Evolutionary conservation across 495 filamentous ascomycete species (phyloP).

Genomic region (Penicillium desertorum): DNA sequence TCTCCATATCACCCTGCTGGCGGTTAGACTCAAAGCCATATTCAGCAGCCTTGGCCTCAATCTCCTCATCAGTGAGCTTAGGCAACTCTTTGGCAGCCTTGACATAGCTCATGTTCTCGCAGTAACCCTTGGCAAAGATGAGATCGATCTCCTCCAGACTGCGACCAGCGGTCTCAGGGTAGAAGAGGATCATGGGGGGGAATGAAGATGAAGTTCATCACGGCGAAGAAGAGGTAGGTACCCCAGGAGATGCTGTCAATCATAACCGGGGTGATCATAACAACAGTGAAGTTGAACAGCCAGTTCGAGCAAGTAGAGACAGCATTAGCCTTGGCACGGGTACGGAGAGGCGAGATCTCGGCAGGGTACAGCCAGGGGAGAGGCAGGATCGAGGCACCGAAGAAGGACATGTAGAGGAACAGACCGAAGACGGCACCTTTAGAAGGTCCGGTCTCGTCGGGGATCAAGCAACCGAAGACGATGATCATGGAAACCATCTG

Average conservation of each 20-base stretch:
- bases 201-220: conserved; percentile 67
- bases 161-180: conserved; percentile 69
- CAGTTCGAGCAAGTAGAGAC: conserved; percentile 75
- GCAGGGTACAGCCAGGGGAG: conserved; percentile 60
- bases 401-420: conserved; percentile 76
- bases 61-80: conserved; percentile 58
- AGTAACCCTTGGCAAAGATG: conserved; percentile 75
- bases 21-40: conserved; percentile 54
- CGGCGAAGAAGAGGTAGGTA: conserved; percentile 77
- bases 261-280: conserved; percentile 80
- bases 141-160: conserved; percentile 80
- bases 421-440: conserved; percentile 75
- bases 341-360: conserved; percentile 74
- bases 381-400: conserved; percentile 71
- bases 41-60: conserved; percentile 60
- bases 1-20: conserved; percentile 31
- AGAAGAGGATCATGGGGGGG: conserved; percentile 74
- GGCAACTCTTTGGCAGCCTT: conserved; percentile 68
- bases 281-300: conserved; percentile 79
- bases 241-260: conserved; percentile 66
- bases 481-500: conserved; percentile 73
- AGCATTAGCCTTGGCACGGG: conserved; percentile 72
- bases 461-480: conserved; percentile 70
- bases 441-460: conserved; percentile 49
- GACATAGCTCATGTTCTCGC: conserved; percentile 75